These are phyloP conservation scores for Alnus rubra DNA, from an alignment of 306 rosid species.

Conservation along the genomic window DNA sequence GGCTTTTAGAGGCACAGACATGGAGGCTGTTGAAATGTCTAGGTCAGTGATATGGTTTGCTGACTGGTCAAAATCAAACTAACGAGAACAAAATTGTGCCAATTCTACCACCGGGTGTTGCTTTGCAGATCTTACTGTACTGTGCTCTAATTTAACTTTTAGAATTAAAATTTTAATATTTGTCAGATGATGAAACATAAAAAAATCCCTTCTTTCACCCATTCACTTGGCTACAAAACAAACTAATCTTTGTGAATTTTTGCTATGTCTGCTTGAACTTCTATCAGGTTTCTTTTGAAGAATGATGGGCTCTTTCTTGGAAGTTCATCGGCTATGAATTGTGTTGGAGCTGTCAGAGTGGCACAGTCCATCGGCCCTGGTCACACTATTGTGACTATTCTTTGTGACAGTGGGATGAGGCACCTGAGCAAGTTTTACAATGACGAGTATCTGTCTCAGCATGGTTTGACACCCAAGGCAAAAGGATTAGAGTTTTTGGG, in stretches of 20 bases:
- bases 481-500: slow-evolving; percentile 68
- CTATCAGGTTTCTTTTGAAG: slow-evolving; percentile 2
- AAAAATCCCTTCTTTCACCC: neutral
- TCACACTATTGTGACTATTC: slow-evolving; percentile 85
- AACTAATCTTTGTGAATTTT: neutral
- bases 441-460: slow-evolving; percentile 60
- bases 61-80: neutral
- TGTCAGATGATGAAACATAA: neutral
- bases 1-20: slow-evolving; percentile 77
- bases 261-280: neutral
- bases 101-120: neutral
- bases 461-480: slow-evolving; percentile 75
- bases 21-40: slow-evolving; percentile 63
- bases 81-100: neutral
- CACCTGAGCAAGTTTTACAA: slow-evolving; percentile 84
- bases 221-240: neutral
- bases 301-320: slow-evolving; percentile 11
- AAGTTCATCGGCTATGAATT: neutral
- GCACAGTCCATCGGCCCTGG: slow-evolving; percentile 32
- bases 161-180: neutral
- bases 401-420: slow-evolving; percentile 93
- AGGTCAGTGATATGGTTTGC: slow-evolving; percentile 43
- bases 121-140: neutral
- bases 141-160: neutral
- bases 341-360: slow-evolving; percentile 7